Conservation (phyloP, 768 basidiomycete genomes). For the Terana coerulea region DNA sequence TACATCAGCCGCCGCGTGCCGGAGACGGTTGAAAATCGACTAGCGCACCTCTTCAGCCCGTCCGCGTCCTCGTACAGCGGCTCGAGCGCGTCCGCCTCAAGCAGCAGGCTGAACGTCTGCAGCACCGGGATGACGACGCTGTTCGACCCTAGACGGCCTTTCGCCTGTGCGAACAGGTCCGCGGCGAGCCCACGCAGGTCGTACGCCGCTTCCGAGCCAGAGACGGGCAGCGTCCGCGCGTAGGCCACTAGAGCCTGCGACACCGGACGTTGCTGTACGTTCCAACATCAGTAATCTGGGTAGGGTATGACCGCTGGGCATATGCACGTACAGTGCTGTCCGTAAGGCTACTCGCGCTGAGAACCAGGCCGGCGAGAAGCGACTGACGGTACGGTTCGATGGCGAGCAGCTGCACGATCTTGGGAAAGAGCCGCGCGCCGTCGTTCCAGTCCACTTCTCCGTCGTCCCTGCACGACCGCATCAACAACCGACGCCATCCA, state of each 20-base stretch:
- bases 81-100: constrained; percentile 63
- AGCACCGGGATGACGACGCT: constrained; percentile 77
- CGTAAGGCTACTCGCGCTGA: constrained; percentile 81
- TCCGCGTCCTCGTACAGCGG: constrained; percentile 40
- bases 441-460: constrained; percentile 59
- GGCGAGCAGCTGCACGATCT: constrained; percentile 60
- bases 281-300: constrained; percentile 12
- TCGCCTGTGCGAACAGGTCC: constrained; percentile 56
- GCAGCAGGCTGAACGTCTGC: constrained; percentile 67
- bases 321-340: constrained; percentile 68
- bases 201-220: constrained; percentile 32
- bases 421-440: constrained; percentile 71
- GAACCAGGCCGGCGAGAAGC: constrained; percentile 67
- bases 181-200: constrained; percentile 46
- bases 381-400: constrained; percentile 56
- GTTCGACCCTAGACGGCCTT: constrained; percentile 57
- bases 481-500: not conserved
- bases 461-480: constrained; percentile 32
- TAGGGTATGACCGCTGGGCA: constrained; percentile 11
- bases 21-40: no score
- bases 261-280: constrained; percentile 62
- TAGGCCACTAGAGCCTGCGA: constrained; percentile 59
- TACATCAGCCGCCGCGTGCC: no score
- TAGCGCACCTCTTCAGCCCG: constrained; percentile 51
- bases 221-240: constrained; percentile 47